Evolutionary conservation across 768 basidiomycete species (phyloP).

Genomic region (Amanita polypyramis): DNA sequence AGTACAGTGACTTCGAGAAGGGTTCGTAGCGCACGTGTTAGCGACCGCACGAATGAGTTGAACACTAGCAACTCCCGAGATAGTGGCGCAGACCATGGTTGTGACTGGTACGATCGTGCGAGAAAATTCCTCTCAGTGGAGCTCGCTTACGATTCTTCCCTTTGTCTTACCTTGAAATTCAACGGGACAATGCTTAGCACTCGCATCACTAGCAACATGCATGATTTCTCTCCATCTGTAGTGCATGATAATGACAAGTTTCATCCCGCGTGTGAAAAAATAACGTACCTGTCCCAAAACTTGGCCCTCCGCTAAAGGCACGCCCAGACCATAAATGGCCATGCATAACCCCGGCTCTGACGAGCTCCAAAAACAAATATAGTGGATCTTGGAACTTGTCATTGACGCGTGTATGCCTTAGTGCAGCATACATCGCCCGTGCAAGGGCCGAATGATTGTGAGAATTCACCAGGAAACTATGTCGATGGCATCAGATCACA

Average conservation of each 20-base stretch:
- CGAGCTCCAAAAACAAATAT: conserved; percentile 90
- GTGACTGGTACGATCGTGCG: conserved; percentile 57
- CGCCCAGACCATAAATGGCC: conserved; percentile 83
- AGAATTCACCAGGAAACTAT: conserved; percentile 78
- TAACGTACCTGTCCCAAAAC: conserved; percentile 82
- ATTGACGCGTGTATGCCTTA: conserved; percentile 72
- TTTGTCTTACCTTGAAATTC: conserved; percentile 71
- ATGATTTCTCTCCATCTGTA: conserved; percentile 85
- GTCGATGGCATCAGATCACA: not conserved
- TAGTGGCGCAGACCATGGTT: conserved; percentile 91
- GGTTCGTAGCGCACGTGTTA: conserved; percentile 84
- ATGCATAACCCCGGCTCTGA: conserved; percentile 95
- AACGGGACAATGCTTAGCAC: conserved; percentile 92
- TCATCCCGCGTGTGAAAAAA: not conserved
- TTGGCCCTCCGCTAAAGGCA: conserved; percentile 90
- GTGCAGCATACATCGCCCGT: conserved; percentile 80
- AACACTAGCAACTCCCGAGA: conserved; percentile 96
- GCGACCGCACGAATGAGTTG: conserved; percentile 92
- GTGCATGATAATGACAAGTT: not conserved
- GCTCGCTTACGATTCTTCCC: conserved; percentile 3
- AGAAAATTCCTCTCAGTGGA: conserved; percentile 7
- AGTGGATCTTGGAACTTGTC: conserved; percentile 99
- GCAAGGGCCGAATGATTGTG: conserved; percentile 88
- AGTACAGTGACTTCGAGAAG: conserved; percentile 85
- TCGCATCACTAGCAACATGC: conserved; percentile 94